Evolutionary conservation across 805 yeast genomes (phyloP).

Genomic region (Starmerella vitae): DNA sequence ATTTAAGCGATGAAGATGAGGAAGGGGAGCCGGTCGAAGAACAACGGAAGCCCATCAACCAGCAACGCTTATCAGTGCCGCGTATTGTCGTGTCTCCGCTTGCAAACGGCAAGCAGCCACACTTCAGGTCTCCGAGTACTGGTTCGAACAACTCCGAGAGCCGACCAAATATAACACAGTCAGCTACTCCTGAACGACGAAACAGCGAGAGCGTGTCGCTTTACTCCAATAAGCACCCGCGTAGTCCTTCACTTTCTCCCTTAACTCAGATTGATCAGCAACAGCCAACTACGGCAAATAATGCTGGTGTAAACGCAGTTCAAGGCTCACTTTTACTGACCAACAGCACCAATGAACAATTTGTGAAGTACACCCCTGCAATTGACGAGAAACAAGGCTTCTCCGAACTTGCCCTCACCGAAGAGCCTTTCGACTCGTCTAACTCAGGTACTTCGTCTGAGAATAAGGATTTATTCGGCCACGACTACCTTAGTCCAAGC

Average conservation of each 20-base stretch:
- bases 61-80: neutral
- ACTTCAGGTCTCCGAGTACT: neutral
- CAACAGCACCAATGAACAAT: neutral
- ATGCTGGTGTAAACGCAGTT: too few relatives aligned
- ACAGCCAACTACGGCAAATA: neutral
- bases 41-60: neutral
- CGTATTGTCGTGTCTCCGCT: neutral
- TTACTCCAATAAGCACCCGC: neutral
- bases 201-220: neutral
- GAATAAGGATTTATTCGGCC: neutral
- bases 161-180: too few relatives aligned
- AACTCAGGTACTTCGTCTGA: neutral
- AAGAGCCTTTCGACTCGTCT: neutral
- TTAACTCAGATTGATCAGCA: neutral
- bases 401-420: neutral
- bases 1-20: conserved; percentile 15
- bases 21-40: too few relatives aligned
- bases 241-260: neutral
- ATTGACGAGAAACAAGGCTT: neutral
- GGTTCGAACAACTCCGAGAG: too few relatives aligned
- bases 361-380: conserved; percentile 2
- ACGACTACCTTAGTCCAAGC: neutral
- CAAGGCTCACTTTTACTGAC: neutral
- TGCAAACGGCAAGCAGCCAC: neutral
- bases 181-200: neutral